A percentile compares a stretch with the other conserved stretches of the same genome.
Conservation (phyloP, 208 protist species). For the Leptomonas pyrrhocoris region DNA sequence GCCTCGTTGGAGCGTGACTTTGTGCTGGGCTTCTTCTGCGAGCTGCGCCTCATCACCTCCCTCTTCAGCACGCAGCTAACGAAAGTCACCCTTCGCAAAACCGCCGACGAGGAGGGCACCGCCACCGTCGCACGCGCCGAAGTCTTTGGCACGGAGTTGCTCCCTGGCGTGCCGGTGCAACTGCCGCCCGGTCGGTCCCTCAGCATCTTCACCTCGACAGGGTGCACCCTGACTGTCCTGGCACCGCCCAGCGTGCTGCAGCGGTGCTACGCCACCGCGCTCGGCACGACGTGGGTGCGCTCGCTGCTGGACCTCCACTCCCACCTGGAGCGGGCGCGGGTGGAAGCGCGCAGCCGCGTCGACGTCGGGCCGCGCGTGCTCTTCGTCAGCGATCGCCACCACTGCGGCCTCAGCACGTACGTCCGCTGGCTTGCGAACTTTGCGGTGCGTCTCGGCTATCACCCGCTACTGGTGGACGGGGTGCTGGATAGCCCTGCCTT, state of each 20-base stretch:
- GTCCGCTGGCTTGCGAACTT: slow-evolving; percentile 54
- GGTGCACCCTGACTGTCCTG: slow-evolving; percentile 52
- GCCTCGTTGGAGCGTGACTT: slow-evolving; percentile 43
- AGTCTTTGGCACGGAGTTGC: slow-evolving; percentile 59
- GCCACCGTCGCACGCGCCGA: slow-evolving; percentile 43
- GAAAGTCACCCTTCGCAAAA: slow-evolving; percentile 37
- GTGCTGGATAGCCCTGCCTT: slow-evolving; percentile 45
- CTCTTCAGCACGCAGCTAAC: slow-evolving; percentile 18
- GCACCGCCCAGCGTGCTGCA: slow-evolving; percentile 53
- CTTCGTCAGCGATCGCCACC: slow-evolving; percentile 54
- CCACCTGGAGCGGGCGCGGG: slow-evolving; percentile 53
- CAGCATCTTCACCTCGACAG: slow-evolving; percentile 62
- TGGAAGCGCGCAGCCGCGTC: slow-evolving; percentile 37
- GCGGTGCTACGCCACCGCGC: slow-evolving; percentile 47
- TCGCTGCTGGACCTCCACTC: slow-evolving; percentile 68
- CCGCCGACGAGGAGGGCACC: slow-evolving; percentile 19
- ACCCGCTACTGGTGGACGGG: slow-evolving; percentile 65
- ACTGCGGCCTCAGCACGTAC: slow-evolving; percentile 57
- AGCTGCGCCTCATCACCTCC: slow-evolving; percentile 53
- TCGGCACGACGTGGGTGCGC: slow-evolving; percentile 45
- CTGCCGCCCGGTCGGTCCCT: slow-evolving; percentile 47
- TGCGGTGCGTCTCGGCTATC: slow-evolving; percentile 66
- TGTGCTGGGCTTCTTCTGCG: slow-evolving; percentile 49
- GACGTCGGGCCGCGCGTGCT: slow-evolving; percentile 63
- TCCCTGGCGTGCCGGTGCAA: slow-evolving; percentile 44